Base-by-base conservation (phyloP, 352 stramenopile genomes). In the Globisporangium viniferum region DNA sequence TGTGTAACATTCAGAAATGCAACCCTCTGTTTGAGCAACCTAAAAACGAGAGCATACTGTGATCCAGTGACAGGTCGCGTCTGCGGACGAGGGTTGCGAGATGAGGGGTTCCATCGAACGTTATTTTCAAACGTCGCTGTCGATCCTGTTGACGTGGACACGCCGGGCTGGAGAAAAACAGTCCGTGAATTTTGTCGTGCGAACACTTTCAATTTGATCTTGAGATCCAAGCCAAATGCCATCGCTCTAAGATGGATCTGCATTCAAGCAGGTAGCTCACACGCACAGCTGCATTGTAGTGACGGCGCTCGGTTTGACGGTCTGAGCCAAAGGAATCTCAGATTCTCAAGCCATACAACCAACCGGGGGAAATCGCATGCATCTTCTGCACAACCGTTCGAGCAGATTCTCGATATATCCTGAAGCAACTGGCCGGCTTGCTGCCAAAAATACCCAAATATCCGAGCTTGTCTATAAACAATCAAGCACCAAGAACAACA, bases 121-220 rank as follows among this genome's bases (percentile, higher is more conserved):
- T 63, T 63, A 36, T 41, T 59, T 60, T 31, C 48, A 66, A 66
- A 15, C 59, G 22, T 56, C n/a, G 20, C 10, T 1, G 35, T 59
- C 22, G 24, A 29, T 29, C 3, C n/a, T 60, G 61, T 59, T 66
- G 61, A 66, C 61, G 61, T 66, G 61, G 61, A 66, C 61, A 66
- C 48, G 61, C 27, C 36, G 20, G 51, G 44, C 44, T 22, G 44
- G 44, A 51, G 44, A 51, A 51, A 51, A 51, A 22, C n/a, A 8
- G 44, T 51, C 15, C 44, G 44, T 51, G 44, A 51, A 22, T 51
- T 51, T 51, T 49, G 15, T 49, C 15, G 41, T 49, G 14, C 15
- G 41, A 46, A 46, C 39, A 46, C 3, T 20, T 46, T 5, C 24
- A 24, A 4, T 46, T 14, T 44, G 36, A 14, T 24, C 24, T 18